Conservation (phyloP, 2,329 filamentous ascomycete genomes). For the Zymoseptoria crescenta region DNA sequence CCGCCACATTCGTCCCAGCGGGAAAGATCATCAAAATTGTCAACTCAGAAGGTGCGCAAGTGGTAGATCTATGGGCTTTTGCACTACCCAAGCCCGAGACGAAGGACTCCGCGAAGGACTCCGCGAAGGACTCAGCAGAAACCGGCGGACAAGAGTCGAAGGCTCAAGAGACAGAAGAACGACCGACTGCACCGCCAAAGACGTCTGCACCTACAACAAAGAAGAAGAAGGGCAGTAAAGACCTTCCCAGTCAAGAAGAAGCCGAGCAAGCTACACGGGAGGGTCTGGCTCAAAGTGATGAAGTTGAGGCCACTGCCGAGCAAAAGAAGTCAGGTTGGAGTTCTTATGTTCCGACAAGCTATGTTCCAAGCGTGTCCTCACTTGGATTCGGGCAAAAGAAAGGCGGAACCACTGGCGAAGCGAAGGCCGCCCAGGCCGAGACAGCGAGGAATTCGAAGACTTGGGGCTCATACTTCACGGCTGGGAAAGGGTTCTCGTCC, state of each 20-base stretch:
- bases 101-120: constrained; percentile 16
- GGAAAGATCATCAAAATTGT: constrained; percentile 44
- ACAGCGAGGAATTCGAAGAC: constrained; percentile 31
- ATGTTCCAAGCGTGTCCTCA: constrained; percentile 9
- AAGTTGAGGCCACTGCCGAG: constrained; percentile 8
- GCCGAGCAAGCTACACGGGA: constrained; percentile 27
- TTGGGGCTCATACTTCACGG: constrained; percentile 42
- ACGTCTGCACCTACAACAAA: constrained; percentile 10
- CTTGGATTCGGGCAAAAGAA: constrained; percentile 15
- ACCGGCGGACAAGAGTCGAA: constrained; percentile 13
- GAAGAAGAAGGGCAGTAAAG: constrained; percentile 23
- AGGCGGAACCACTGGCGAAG: constrained; percentile 16
- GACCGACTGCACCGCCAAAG: neutral
- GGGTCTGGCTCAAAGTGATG: constrained; percentile 17
- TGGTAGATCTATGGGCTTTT: constrained; percentile 45
- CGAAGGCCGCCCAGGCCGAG: constrained; percentile 5
- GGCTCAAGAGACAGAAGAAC: constrained; percentile 19
- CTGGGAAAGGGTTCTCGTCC: constrained; percentile 40
- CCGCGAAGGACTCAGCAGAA: neutral
- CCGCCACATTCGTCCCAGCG: constrained; percentile 43
- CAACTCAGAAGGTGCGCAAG: constrained; percentile 44
- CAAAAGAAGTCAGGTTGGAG: constrained; percentile 26
- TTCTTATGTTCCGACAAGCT: constrained; percentile 23
- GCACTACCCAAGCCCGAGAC: constrained; percentile 38
- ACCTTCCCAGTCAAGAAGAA: constrained; percentile 30